Base-by-base conservation (phyloP, 805 yeast species). In the Myxozyma mucilagina region DNA sequence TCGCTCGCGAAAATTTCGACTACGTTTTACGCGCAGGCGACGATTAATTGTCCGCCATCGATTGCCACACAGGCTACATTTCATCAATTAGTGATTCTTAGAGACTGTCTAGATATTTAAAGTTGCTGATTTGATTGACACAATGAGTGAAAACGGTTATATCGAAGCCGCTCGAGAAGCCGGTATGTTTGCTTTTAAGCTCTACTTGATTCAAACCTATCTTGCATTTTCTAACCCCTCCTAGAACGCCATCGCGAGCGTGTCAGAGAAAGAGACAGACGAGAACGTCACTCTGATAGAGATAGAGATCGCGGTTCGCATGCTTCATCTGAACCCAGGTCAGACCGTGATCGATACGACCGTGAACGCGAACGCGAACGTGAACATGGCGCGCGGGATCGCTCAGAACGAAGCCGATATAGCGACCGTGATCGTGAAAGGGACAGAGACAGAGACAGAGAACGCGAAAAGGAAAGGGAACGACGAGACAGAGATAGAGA, bases 231-330 rank as follows among this genome's bases (percentile, higher is more conserved):
- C 18, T 34, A n/a, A 7, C 8, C 41, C 57, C 62, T 54, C 35
- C 58, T 54, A 2, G 71, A 69, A 45, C 53, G 71, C 14, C 60
- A 52, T 39, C 61, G 64, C 45, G 64, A 52, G n/a, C 60, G 64
- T n/a, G 65, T 64, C 36, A 56, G 65, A 8, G 68, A 66, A 16
- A 29, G 57, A 35, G 59, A 67, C 18, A 56, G 61, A 47, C 32
- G 66, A 49, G 68, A 66, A 20, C 49, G 67, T 11, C 54, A 60
- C 38, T 57, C 69, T 14, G 64, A 52, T 47, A 60, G 66, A 31
- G 63, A 66, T 20, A 63, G 39, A 66, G 61, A 18, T 3, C 57
- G 68, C 44, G 60, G 69, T 39, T 63, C 68, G 43, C 63, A 67
- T 24, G 38, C 64, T 44, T 34, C 61, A 20, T 57, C 57, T 9